Evolutionary conservation across 2,329 filamentous ascomycete species (phyloP).

Genomic region (Xylariales sp.): DNA sequence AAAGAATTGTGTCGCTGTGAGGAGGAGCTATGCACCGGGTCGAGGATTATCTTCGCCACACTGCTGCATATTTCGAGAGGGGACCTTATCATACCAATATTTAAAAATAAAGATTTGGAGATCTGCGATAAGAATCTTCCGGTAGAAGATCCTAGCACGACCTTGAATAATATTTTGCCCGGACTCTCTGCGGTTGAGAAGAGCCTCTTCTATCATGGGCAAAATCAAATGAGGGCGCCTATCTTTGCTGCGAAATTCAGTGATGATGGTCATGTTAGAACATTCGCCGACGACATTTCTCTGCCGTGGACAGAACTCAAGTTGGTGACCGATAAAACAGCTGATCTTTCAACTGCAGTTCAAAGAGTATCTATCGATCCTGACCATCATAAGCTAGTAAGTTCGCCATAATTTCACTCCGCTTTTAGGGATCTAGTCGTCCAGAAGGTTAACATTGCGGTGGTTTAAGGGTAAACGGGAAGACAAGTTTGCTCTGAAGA

Average conservation of each 20-base stretch:
- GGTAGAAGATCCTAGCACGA: not conserved
- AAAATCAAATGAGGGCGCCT: conserved; percentile 3
- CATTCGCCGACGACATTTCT: not conserved
- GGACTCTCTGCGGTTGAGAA: conserved; percentile 4
- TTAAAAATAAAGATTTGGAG: not conserved
- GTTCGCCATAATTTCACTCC: not conserved
- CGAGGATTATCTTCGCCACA: conserved; percentile 10
- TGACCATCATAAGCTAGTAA: not conserved
- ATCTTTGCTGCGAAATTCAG: not conserved
- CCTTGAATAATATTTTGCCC: not conserved
- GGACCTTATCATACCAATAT: not conserved
- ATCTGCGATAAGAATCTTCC: not conserved
- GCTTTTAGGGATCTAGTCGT: too few species aligned
- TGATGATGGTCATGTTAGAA: not conserved
- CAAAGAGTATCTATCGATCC: not conserved
- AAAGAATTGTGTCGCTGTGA: conserved; percentile 5
- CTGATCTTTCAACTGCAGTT: not conserved
- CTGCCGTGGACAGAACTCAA: not conserved
- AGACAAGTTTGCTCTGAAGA: not conserved
- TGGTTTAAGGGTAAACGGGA: not conserved
- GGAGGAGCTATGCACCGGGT: conserved; percentile 8
- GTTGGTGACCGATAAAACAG: not conserved
- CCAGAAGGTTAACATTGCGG: not conserved
- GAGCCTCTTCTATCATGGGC: not conserved
- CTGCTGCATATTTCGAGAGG: conserved; percentile 7